Evolutionary conservation across 2,329 filamentous ascomycete genomes (phyloP), one percentile per base, ranked within the genome.

Genomic region (Colletotrichum cuscutae): DNA sequence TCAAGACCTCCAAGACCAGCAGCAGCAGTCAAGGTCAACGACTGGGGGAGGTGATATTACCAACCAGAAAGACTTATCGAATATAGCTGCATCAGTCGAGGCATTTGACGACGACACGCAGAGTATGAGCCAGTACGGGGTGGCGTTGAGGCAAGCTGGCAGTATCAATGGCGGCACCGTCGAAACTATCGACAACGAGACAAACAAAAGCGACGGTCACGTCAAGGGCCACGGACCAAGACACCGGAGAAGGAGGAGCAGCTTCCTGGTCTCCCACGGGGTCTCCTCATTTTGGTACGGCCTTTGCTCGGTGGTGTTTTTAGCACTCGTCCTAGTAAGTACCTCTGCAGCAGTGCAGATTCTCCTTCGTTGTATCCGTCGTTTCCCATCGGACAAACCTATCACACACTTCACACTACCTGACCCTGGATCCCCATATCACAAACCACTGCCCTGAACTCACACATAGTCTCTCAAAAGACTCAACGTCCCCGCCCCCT

Each of bases 261-360:
- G 70, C 70, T 67, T 73, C 62, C 62, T 73, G 68, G 71, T 73
- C 62, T 72, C 71, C 68, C 71, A 71, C 53, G 71, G 71, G 71
- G 68, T 73, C 68, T 73, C 71, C 71, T 71, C 71, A n/a, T 63
- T 73, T 73, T 70, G 66, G 62, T 73, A 73, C 68, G 71, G 71
- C 71, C 61, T 68, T 71, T 73, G 68, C 62, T 72, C 71, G 68
- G 71, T 72, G 35, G 71, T 53, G 68, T 59, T 73, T 15, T 62
- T 73, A 56, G 62, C 67, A 68, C 32, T 64, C 24, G 68, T 73
- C 49, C 46, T 73, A 26, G 71, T 73, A 68, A 73, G 71, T 73
- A 61, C 54, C 53, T 54, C 26, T 67, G 61, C 62, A 59, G 26
- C 68, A 49, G 22, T 37, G 24, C 68, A 19, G 13, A 35, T 71